Base-by-base conservation (phyloP, 805 yeast genomes). In the Saccharomyces eubayanus region DNA sequence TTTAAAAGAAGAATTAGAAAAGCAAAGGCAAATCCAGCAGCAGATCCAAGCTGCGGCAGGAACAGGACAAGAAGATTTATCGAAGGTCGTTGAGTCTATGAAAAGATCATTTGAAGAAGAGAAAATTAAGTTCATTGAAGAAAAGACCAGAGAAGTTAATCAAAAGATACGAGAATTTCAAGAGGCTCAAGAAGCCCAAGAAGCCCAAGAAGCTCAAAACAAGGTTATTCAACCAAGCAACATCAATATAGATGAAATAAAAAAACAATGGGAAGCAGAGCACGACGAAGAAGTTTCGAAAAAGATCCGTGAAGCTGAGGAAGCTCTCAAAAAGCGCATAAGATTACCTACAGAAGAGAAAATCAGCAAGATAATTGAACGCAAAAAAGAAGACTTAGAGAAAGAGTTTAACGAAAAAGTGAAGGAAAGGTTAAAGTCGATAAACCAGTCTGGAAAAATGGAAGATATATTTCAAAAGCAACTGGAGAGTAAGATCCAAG, bases 321-420 rank as follows among this genome's bases (percentile, higher is more conserved):
- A 72, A 47, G 74, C 77, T 1, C 68, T 77, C 46, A 70, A 71
- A 48, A 77, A 80, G n/a, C 74, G 78, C 41, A 76, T 78, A 46
- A 79, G 78, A 62, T 24, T 51, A 30, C 59, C 61, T 6, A 54
- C 56, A 21, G 81, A 81, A 62, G 74, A 75, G 51, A 84, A 79
- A 55, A 75, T 84, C 66, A 77, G 80, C 21, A 81, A 77, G 47
- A 76, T 74, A 51, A 70, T 78, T 31, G 80, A 77, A 56, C 66
- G 63, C 40, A 74, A 73, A 30, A 64, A 62, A 47, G 50, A 50
- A 48, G 55, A 60, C 40, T 41, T 59, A 14, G 59, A 53, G 50
- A 54, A 57, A 16, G 57, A 53, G 20, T 56, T 52, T 28, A 51
- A 58, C 2, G 31, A 55, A 43, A 55, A 51, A 31, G 48, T 55